phyloP scores from a whole-genome alignment of 768 basidiomycete genomes.

The Suillus subaureus region DNA sequence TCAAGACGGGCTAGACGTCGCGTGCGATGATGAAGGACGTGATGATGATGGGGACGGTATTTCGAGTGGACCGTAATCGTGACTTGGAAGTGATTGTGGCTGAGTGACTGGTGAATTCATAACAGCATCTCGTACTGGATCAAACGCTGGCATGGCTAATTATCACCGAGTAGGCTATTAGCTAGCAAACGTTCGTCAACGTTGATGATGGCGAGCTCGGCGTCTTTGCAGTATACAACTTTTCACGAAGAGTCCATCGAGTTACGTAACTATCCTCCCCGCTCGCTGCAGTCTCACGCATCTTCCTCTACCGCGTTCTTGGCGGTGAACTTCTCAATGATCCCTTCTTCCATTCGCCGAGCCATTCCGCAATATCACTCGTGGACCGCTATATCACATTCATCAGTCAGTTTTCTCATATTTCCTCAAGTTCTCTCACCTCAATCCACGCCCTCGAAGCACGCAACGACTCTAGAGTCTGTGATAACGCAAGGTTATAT shows the following conservation, averaged over 20 bases:
- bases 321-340: not conserved
- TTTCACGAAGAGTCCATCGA: not conserved
- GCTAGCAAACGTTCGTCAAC: not conserved
- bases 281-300: constrained; percentile 1
- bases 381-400: constrained; percentile 51
- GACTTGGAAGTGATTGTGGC: constrained; percentile 37
- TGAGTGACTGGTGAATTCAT: constrained; percentile 71
- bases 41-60: constrained; percentile 41
- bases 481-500: constrained; percentile 63
- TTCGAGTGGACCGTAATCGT: constrained; percentile 27
- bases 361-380: constrained; percentile 57
- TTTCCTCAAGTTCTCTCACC: constrained; percentile 37
- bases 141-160: constrained; percentile 53
- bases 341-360: constrained; percentile 38
- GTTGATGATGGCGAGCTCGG: constrained; percentile 1
- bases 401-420: not conserved
- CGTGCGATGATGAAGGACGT: constrained; percentile 36
- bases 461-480: constrained; percentile 68
- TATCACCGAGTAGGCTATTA: not conserved
- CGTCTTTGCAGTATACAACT: constrained; percentile 5
- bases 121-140: constrained; percentile 87
- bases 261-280: constrained; percentile 7
- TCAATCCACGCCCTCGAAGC: constrained; percentile 63
- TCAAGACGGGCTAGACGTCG: constrained; percentile 47
- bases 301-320: not conserved